Base-by-base conservation (phyloP, 768 basidiomycete species). In the Suillus weaverae region DNA sequence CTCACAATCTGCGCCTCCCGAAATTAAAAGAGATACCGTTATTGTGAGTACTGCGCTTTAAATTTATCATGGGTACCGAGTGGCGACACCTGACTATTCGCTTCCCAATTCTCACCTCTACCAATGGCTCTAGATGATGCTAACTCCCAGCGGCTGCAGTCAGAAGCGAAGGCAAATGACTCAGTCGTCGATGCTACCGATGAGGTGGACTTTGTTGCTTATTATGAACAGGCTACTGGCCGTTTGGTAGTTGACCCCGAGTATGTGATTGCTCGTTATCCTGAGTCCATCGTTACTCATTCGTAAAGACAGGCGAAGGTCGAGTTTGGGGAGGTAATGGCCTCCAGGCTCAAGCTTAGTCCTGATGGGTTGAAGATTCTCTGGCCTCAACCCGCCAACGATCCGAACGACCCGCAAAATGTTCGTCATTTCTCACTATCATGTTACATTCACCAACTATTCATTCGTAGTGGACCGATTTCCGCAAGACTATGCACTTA, bases 201-300 rank as follows among this genome's bases (percentile, higher is more conserved):
- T 32, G 73, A 73, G 2, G 53, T 83, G 5, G 79, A 83, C 62
- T 65, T 83, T 43, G 60, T 71, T 30, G 62, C 72, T 0, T 86
- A 84, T 64, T 86, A 88, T 56, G 86, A 89, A 66, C 72, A 79
- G 13, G 76, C 79, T 65, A 86, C 85, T 1, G 88, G 88, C 11
- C 79, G 87, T 22, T 75, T 89, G 48, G 84, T 89, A 60, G 77
- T 89, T 14, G 87, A 89, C 72, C 87, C 87, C 14, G 75, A 79
- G 88, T 86, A 64, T 26, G 85, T 80, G 51, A 33, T 38, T 10
- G n/a, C 5, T 36, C 13, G 1, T 6, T 36, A 36, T 36, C 22
- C 22, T 14, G 36, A 26, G 22, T 39, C 22, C 1, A 38, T 26
- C n/a, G 11, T 38, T 6, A n/a, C 57, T 66, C 26, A 54, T 35